These are phyloP conservation scores for Aphanomyces euteiches DNA, from an alignment of 352 stramenopile genomes.

Conservation along the genomic window DNA sequence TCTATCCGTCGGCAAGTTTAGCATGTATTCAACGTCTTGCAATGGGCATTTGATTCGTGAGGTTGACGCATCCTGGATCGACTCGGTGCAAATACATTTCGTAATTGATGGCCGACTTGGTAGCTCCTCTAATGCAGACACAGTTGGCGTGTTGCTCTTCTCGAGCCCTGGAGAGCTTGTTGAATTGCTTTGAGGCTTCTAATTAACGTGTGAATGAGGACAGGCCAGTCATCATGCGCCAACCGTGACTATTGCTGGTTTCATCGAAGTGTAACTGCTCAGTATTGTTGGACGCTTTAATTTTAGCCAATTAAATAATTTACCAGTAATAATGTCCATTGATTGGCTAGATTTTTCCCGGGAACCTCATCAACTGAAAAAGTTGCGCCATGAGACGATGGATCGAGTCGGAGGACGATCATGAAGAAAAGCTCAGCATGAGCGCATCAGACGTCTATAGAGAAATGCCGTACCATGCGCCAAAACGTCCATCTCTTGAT, in stretches of 20 bases:
- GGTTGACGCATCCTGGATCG: too few relatives aligned
- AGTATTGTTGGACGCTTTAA: not conserved
- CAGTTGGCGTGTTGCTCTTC: too few relatives aligned
- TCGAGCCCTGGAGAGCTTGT: too few relatives aligned
- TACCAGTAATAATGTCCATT: not conserved
- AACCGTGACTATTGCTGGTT: too few relatives aligned
- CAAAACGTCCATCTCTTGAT: not conserved
- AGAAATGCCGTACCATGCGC: constrained; percentile 8
- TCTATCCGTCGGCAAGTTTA: not conserved
- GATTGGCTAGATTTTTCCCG: constrained; percentile 18
- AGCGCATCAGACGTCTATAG: constrained; percentile 24
- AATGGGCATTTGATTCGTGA: constrained; percentile 14
- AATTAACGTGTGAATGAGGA: too few relatives aligned
- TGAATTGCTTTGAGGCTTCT: too few relatives aligned
- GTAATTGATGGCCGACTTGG: too few relatives aligned
- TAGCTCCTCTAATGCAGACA: too few relatives aligned
- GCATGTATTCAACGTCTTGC: constrained; percentile 16
- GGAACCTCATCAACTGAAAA: constrained; percentile 1
- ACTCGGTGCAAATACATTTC: too few relatives aligned
- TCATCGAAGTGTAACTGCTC: too few relatives aligned
- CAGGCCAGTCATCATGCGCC: too few relatives aligned
- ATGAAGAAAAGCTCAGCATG: constrained; percentile 13
- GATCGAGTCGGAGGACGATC: not conserved
- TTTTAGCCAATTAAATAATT: constrained; percentile 15
- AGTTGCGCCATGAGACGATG: not conserved